phyloP scores from a whole-genome alignment of 164 flowering plant genomes.

The Stephania cephalantha region DNA sequence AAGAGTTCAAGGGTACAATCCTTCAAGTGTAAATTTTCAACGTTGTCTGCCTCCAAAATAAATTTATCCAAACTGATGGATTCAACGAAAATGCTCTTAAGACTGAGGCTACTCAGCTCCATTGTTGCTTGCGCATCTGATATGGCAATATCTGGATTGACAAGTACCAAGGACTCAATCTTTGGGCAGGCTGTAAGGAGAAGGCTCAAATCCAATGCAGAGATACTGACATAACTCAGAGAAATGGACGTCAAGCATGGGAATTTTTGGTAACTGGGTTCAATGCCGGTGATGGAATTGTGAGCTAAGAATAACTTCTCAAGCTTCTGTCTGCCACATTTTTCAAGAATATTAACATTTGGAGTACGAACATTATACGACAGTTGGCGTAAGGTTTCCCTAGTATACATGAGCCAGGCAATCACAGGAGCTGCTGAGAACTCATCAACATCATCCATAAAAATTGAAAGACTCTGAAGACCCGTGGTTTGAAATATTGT shows the following conservation, averaged over 20 bases:
- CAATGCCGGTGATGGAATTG: slow-evolving; percentile 73
- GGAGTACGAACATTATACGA: slow-evolving; percentile 65
- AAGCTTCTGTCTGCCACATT: slow-evolving; percentile 71
- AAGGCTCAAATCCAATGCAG: slow-evolving; percentile 77
- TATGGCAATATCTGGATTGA: slow-evolving; percentile 76
- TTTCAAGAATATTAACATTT: slow-evolving; percentile 71
- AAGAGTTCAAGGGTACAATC: slow-evolving; percentile 75
- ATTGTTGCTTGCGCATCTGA: slow-evolving; percentile 71
- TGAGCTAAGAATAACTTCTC: slow-evolving; percentile 57
- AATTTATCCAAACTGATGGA: slow-evolving; percentile 76
- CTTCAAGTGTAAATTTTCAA: slow-evolving; percentile 65
- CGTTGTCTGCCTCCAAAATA: slow-evolving; percentile 70
- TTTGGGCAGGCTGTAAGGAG: slow-evolving; percentile 74
- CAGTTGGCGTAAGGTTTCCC: slow-evolving; percentile 59
- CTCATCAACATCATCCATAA: slow-evolving; percentile 80
- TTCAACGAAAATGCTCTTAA: slow-evolving; percentile 65
- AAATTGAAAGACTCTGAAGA: slow-evolving; percentile 49
- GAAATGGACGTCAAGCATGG: slow-evolving; percentile 68
- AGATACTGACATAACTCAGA: slow-evolving; percentile 62
- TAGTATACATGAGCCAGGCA: slow-evolving; percentile 95
- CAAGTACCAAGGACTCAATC: slow-evolving; percentile 52
- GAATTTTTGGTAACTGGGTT: slow-evolving; percentile 77
- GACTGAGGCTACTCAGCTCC: slow-evolving; percentile 59
- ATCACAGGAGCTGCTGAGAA: slow-evolving; percentile 84
- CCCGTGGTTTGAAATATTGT: slow-evolving; percentile 80